A percentile compares a stretch with the other conserved stretches of the same genome.
phyloP scores from a whole-genome alignment of 352 stramenopile species.

The Pythium brassicae region DNA sequence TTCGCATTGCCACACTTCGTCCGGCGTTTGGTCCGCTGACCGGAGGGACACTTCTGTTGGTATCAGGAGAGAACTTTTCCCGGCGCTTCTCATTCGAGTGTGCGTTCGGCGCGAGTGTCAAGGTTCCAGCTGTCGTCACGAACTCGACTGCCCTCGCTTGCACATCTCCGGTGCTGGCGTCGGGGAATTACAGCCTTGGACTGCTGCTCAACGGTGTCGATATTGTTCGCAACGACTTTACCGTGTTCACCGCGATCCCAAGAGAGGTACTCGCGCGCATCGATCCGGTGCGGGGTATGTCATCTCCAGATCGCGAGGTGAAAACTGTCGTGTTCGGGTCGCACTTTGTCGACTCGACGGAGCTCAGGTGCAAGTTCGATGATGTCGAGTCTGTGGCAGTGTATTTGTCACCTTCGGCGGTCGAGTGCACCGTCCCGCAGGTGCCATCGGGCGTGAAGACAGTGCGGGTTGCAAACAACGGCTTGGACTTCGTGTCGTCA shows the following conservation, averaged over 20 bases:
- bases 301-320: slow-evolving; percentile 13
- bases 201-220: slow-evolving; percentile 20
- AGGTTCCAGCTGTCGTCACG: slow-evolving; percentile 8
- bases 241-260: slow-evolving; percentile 27
- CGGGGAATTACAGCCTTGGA: slow-evolving; percentile 25
- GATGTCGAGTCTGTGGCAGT: slow-evolving; percentile 18
- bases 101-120: slow-evolving; percentile 22
- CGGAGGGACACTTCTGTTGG: slow-evolving; percentile 23
- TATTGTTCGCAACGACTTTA: slow-evolving; percentile 21
- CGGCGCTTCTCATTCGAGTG: slow-evolving; percentile 20
- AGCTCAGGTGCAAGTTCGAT: slow-evolving; percentile 44
- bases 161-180: slow-evolving; percentile 18
- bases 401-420: slow-evolving; percentile 37
- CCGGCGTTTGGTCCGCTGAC: slow-evolving; percentile 28
- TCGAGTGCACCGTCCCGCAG: slow-evolving; percentile 58
- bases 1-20: slow-evolving; percentile 9
- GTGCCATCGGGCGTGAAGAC: slow-evolving; percentile 30
- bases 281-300: slow-evolving; percentile 21
- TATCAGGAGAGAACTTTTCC: slow-evolving; percentile 22
- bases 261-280: slow-evolving; percentile 27
- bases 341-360: slow-evolving; percentile 46
- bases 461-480: slow-evolving; percentile 57
- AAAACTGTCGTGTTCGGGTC: slow-evolving; percentile 30
- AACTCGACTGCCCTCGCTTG: slow-evolving; percentile 16
- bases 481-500: slow-evolving; percentile 32